A percentile compares a stretch with the other conserved stretches of the same genome.
phyloP scores from a whole-genome alignment of 352 stramenopile species.

The Globisporangium carolinianum region DNA sequence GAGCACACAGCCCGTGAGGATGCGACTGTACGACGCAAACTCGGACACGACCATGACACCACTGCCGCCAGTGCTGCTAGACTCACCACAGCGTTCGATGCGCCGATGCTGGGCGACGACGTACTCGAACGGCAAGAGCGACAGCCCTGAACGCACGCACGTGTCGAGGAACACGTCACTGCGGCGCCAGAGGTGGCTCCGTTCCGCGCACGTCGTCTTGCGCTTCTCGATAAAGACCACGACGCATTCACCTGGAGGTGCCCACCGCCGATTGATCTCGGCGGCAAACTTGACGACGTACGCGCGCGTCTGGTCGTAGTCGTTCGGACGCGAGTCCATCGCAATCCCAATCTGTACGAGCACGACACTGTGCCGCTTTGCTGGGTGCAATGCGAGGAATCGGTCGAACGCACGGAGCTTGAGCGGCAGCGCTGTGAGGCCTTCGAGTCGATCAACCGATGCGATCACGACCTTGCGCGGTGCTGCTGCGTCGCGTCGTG shows the following conservation, averaged over 20 bases:
- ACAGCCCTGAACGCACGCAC: constrained; percentile 56
- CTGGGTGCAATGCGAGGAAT: constrained; percentile 88
- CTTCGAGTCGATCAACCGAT: constrained; percentile 93
- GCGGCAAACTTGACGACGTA: constrained; percentile 88
- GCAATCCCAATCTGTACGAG: constrained; percentile 73
- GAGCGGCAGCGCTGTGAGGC: constrained; percentile 93
- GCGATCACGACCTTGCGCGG: constrained; percentile 64
- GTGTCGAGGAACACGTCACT: constrained; percentile 70
- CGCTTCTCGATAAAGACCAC: constrained; percentile 66
- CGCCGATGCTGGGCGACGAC: constrained; percentile 60
- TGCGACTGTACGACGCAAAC: constrained; percentile 94
- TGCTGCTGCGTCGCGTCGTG: neutral
- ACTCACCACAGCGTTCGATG: constrained; percentile 25
- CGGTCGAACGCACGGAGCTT: constrained; percentile 96
- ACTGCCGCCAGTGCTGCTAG: constrained; percentile 25
- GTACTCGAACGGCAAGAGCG: constrained; percentile 73
- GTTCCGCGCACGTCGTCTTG: constrained; percentile 60
- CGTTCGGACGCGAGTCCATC: constrained; percentile 77
- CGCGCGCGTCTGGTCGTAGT: constrained; percentile 90
- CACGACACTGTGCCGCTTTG: constrained; percentile 59
- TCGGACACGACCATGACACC: constrained; percentile 94
- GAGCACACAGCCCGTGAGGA: constrained; percentile 94
- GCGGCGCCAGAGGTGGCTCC: constrained; percentile 61
- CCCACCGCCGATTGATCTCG: constrained; percentile 89
- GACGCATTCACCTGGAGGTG: constrained; percentile 40